Base-by-base conservation (phyloP, 305 asterid species). In the Fraxinus sp. region DNA sequence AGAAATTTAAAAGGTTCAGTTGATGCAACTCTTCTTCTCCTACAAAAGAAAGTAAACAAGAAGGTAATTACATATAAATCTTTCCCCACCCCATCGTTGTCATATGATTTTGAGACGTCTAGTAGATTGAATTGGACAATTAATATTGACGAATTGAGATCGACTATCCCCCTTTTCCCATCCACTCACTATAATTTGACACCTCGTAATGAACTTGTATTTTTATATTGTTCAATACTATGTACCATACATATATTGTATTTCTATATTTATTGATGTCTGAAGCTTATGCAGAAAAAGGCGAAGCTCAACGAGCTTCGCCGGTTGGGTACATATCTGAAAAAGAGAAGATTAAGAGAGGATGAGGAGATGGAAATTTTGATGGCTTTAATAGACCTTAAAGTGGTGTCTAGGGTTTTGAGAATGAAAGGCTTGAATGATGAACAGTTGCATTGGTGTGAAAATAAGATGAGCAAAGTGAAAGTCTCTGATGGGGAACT, bases 361-460 rank as follows among this genome's bases (percentile, higher is more conserved):
- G 97, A 87, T 30, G 93, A 89, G 30, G 98, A 91, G 79, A 62
- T 94, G 88, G 97, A 94, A 87, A 88, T 93, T 3, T 14, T 91
- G 84, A 91, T 94, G 97, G 97, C 96, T 0, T 70, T 79, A 39
- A 89, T 90, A 36, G 99, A 95, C 90, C 90, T 95, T 0, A 95
- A 91, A 86, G 90, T 95, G 80, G 99, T 91, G 7, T 91, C 97
- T 0, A 91, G 99, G 39, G 99, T 95, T 57, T 62, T 95, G 86
- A 90, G 98, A 77, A 94, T 94, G 98, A 81, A 81, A 0, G 94
- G 88, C 18, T 39, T 94, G 85, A 93, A 90, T 77, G 94, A 91
- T 5, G 97, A 93, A 16, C 97, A 89, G 55, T 66, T 95, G 89
- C 97, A 90, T 57, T 95, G 99, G 99, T 94, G 99, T 75, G 99